Evolutionary conservation across 2,329 filamentous ascomycete species (phyloP).

Genomic region (Cordyceps fumosorosea): DNA sequence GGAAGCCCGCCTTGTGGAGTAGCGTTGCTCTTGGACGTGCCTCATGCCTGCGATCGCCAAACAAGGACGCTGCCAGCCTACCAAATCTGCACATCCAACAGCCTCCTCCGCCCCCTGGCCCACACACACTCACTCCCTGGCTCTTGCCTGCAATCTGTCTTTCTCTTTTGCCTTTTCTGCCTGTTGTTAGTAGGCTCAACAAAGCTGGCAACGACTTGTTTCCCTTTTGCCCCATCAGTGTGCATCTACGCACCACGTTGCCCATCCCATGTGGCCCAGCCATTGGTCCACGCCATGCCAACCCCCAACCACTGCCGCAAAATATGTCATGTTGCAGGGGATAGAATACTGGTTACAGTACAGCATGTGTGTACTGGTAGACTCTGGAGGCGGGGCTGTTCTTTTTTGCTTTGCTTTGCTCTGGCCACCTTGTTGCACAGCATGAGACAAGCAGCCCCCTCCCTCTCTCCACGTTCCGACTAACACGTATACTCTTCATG

Average conservation of each 20-base stretch:
- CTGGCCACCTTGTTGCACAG: not conserved
- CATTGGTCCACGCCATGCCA: conserved; percentile 31
- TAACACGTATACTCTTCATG: not conserved
- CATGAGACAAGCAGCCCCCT: not conserved
- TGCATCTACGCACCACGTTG: conserved; percentile 17
- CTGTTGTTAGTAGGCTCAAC: not conserved
- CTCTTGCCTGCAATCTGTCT: not conserved
- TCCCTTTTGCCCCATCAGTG: conserved; percentile 12
- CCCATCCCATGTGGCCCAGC: conserved; percentile 34
- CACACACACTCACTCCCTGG: conserved; percentile 3
- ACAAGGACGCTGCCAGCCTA: not conserved
- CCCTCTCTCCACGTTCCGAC: not conserved
- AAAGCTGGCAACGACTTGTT: not conserved
- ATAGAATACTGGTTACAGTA: not conserved
- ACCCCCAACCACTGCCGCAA: not conserved
- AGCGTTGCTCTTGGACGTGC: not conserved
- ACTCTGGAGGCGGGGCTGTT: conserved; percentile 3
- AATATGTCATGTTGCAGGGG: not conserved
- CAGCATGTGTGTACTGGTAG: no score
- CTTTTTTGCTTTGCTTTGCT: not conserved
- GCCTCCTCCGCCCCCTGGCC: conserved; percentile 9
- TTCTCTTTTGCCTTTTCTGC: not conserved
- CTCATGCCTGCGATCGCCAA: not conserved
- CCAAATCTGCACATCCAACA: conserved; percentile 1
- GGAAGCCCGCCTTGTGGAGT: conserved; percentile 8